Percentiles rank a stretch among this genome's conserved stretches.
These are phyloP conservation scores for Fonsecaea erecta DNA, from an alignment of 2,329 filamentous ascomycete species.

Conservation along the genomic window DNA sequence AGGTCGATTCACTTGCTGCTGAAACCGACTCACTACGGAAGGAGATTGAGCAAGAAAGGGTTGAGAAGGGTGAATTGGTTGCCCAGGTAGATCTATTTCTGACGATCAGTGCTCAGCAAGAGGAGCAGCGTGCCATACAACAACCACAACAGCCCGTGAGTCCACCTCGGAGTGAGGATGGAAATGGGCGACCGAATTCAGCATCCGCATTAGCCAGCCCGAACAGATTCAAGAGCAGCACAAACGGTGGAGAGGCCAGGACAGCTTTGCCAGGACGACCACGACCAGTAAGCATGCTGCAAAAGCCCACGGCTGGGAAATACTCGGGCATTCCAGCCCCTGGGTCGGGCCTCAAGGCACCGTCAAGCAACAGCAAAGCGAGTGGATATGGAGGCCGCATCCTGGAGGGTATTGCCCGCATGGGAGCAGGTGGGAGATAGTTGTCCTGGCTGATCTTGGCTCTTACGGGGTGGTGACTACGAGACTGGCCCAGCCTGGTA, in stretches of 20 bases:
- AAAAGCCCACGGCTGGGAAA: constrained; percentile 35
- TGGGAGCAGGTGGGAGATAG: constrained; percentile 39
- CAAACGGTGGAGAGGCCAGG: constrained; percentile 20
- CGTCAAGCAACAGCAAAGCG: constrained; percentile 28
- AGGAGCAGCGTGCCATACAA: constrained; percentile 34
- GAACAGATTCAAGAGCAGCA: constrained; percentile 34
- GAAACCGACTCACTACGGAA: constrained; percentile 69
- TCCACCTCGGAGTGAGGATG: constrained; percentile 37
- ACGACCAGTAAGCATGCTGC: constrained; percentile 38
- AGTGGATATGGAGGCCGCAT: constrained; percentile 37
- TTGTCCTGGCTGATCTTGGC: neutral
- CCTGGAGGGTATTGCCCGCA: constrained; percentile 41
- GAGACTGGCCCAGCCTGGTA: neutral
- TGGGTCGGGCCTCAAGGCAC: constrained; percentile 37
- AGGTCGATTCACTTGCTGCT: constrained; percentile 69
- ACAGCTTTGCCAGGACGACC: constrained; percentile 19
- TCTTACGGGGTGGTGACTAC: neutral
- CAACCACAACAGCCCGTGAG: constrained; percentile 34
- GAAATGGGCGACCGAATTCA: constrained; percentile 28
- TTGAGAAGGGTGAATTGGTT: constrained; percentile 55
- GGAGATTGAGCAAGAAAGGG: constrained; percentile 60
- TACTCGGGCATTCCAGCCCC: constrained; percentile 36
- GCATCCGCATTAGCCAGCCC: constrained; percentile 31
- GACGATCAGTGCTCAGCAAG: constrained; percentile 45
- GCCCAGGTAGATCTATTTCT: constrained; percentile 54